These are phyloP conservation scores for Glomus cerebriforme DNA, from an alignment of 192 early-diverging fungal species.

Conservation along the genomic window DNA sequence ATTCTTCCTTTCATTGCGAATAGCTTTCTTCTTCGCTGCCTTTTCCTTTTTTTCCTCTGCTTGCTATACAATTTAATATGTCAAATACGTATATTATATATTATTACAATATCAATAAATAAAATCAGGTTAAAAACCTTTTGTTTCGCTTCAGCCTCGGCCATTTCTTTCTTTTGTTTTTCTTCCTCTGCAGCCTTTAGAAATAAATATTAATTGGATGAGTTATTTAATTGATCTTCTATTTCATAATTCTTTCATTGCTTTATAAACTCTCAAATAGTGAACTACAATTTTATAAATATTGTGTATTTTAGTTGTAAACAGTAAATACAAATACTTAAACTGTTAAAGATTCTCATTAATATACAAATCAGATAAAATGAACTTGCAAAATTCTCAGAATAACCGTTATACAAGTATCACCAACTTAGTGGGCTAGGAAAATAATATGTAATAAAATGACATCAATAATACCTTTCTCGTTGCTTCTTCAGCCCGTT, in stretches of 20 bases:
- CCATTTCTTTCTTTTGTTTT: conserved; percentile 13
- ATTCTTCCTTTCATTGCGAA: conserved; percentile 76
- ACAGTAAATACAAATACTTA: background rate
- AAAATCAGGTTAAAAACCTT: conserved; percentile 8
- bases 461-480: conserved; percentile 12
- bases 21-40: conserved; percentile 51
- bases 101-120: background rate
- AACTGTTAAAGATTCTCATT: no score
- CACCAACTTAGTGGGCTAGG: no score
- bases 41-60: conserved; percentile 54
- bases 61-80: conserved; percentile 10
- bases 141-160: conserved; percentile 40
- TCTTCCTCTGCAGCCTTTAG: conserved; percentile 30
- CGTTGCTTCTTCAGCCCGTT: conserved; percentile 55
- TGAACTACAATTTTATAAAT: background rate
- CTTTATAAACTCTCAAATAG: background rate
- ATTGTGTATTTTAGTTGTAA: background rate
- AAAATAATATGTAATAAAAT: no score
- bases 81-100: background rate
- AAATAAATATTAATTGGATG: background rate
- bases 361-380: no score
- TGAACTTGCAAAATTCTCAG: no score
- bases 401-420: no score
- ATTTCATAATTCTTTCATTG: background rate
- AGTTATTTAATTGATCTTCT: background rate